Evolutionary conservation across 176 grass and related monocot species (phyloP).

Genomic region (Oryza australiensis): DNA sequence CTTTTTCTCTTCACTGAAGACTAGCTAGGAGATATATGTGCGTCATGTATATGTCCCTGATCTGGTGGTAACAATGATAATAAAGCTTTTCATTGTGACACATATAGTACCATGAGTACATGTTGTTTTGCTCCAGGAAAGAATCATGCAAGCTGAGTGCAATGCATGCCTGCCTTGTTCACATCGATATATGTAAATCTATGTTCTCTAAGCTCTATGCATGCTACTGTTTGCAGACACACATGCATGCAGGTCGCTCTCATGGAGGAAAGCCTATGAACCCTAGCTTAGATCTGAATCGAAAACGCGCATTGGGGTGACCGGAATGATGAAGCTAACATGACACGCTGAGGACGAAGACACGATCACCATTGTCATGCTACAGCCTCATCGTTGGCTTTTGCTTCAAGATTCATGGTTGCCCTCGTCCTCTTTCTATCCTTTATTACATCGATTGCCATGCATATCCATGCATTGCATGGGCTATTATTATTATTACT

Average conservation of each 20-base stretch:
- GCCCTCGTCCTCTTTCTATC: background rate
- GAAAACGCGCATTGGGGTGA: background rate
- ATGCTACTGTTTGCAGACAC: background rate
- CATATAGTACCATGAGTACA: constrained; percentile 29
- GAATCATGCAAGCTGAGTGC: background rate
- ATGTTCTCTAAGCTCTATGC: background rate
- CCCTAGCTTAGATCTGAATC: constrained; percentile 17
- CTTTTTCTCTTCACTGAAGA: constrained; percentile 26
- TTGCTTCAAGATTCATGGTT: background rate
- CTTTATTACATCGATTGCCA: background rate
- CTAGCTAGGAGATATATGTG: constrained; percentile 11
- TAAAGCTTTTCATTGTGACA: constrained; percentile 29
- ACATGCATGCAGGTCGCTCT: constrained; percentile 19
- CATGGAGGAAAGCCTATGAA: constrained; percentile 12
- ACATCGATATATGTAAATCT: background rate
- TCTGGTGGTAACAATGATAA: constrained; percentile 21
- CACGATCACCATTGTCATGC: background rate
- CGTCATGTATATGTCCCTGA: constrained; percentile 18
- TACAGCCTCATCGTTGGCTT: background rate
- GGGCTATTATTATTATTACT: too few species aligned
- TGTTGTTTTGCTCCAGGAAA: constrained; percentile 22
- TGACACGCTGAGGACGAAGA: background rate
- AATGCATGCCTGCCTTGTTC: background rate
- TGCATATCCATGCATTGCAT: too few species aligned
- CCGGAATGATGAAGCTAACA: constrained; percentile 25